These are phyloP conservation scores for Penicillium sp. DNA, from an alignment of 2,329 filamentous ascomycete genomes.

Conservation along the genomic window DNA sequence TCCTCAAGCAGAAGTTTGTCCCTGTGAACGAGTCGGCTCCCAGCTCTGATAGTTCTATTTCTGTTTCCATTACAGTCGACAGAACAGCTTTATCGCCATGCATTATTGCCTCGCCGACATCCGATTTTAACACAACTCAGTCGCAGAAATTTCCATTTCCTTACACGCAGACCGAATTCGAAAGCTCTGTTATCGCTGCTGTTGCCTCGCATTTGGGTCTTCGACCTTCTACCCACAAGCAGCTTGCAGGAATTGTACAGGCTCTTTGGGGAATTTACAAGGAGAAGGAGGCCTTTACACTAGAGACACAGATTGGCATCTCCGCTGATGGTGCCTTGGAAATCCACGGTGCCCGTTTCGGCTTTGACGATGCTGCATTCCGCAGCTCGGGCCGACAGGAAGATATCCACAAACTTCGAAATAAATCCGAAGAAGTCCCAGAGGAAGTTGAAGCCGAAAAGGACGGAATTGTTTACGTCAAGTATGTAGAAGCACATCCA, in stretches of 20 bases:
- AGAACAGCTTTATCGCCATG: constrained; percentile 62
- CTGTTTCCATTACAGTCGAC: constrained; percentile 66
- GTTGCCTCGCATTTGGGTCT: constrained; percentile 55
- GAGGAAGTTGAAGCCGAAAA: constrained; percentile 64
- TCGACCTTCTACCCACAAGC: constrained; percentile 44
- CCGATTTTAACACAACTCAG: constrained; percentile 45
- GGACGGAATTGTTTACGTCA: constrained; percentile 77
- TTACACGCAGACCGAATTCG: constrained; percentile 53
- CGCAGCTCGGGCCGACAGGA: constrained; percentile 61
- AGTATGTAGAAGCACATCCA: constrained; percentile 37
- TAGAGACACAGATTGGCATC: constrained; percentile 54
- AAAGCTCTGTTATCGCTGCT: constrained; percentile 44
- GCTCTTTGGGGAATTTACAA: constrained; percentile 61
- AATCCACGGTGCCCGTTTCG: constrained; percentile 57
- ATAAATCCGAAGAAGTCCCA: constrained; percentile 52
- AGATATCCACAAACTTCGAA: constrained; percentile 59
- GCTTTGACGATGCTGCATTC: constrained; percentile 70
- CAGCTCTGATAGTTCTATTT: constrained; percentile 41
- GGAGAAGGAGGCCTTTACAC: constrained; percentile 64
- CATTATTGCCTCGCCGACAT: constrained; percentile 60
- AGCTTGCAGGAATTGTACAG: constrained; percentile 52
- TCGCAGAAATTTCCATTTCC: constrained; percentile 62
- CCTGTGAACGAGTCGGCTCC: constrained; percentile 41
- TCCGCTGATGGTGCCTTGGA: constrained; percentile 46
- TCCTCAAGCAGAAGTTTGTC: constrained; percentile 56